Evolutionary conservation across 1,284 basidiomycete species (phyloP).

Genomic region (Fomes fomentarius): DNA sequence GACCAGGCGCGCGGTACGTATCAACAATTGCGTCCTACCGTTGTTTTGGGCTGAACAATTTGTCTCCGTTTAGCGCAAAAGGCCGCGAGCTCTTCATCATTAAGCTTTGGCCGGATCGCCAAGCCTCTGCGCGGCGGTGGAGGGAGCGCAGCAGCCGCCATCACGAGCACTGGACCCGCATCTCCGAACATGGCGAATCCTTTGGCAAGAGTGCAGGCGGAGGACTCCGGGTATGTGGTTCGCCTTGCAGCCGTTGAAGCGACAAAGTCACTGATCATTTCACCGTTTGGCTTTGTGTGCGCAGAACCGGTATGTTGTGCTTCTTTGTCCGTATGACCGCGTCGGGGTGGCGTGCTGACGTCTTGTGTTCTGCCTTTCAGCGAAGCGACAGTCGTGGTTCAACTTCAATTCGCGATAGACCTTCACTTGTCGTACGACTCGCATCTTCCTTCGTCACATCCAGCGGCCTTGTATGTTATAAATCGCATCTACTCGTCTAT

Average conservation of each 20-base stretch:
- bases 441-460: constrained; percentile 26
- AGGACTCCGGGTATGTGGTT: constrained; percentile 73
- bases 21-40: constrained; percentile 17
- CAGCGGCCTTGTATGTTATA: constrained; percentile 38
- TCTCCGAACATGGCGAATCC: constrained; percentile 58
- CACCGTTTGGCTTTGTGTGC: constrained; percentile 21
- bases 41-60: constrained; percentile 18
- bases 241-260: constrained; percentile 23
- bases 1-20: constrained; percentile 87
- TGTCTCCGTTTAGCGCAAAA: constrained; percentile 66
- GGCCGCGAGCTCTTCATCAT: constrained; percentile 64
- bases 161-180: constrained; percentile 43
- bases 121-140: constrained; percentile 95
- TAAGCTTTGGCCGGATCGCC: constrained; percentile 92
- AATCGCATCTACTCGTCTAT: constrained; percentile 40
- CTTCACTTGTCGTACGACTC: constrained; percentile 18
- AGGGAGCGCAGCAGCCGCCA: constrained; percentile 51
- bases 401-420: constrained; percentile 72
- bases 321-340: constrained; percentile 13
- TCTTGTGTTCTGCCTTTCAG: constrained; percentile 44
- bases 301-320: constrained; percentile 33
- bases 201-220: constrained; percentile 73
- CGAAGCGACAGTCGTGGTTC: constrained; percentile 88
- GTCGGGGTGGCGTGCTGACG: constrained; percentile 19
- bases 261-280: constrained; percentile 9